These are phyloP conservation scores for Pyrenophora seminiperda DNA, from an alignment of 2,329 filamentous ascomycete species.

Conservation along the genomic window DNA sequence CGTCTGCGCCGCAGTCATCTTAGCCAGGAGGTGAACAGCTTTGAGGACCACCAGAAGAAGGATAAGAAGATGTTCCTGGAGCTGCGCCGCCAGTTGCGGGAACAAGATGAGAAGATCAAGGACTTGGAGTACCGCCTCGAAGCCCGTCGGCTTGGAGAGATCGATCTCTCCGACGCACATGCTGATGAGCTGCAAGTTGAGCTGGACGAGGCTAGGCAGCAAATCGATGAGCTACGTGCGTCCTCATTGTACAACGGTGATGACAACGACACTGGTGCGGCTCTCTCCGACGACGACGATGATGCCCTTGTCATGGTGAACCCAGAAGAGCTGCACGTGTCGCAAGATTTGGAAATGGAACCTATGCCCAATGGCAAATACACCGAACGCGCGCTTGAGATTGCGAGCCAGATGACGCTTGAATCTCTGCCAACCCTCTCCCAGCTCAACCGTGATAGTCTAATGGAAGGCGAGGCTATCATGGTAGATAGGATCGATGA, in stretches of 20 bases:
- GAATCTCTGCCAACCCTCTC: slow-evolving; percentile 32
- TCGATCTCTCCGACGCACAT: slow-evolving; percentile 46
- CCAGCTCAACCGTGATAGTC: slow-evolving; percentile 34
- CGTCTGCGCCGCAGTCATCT: slow-evolving; percentile 50
- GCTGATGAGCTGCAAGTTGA: slow-evolving; percentile 42
- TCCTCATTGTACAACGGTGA: slow-evolving; percentile 40
- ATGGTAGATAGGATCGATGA: slow-evolving; percentile 41
- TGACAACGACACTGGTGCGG: slow-evolving; percentile 25
- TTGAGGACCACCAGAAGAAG: slow-evolving; percentile 46
- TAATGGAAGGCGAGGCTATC: slow-evolving; percentile 29
- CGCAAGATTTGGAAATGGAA: slow-evolving; percentile 37
- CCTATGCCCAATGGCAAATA: slow-evolving; percentile 35
- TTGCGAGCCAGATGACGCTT: slow-evolving; percentile 39
- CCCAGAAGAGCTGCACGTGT: slow-evolving; percentile 40
- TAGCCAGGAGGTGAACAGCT: slow-evolving; percentile 49
- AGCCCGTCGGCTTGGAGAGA: slow-evolving; percentile 44
- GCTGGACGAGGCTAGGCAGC: slow-evolving; percentile 41
- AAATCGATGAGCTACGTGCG: slow-evolving; percentile 44
- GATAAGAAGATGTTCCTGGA: slow-evolving; percentile 47
- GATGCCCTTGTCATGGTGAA: slow-evolving; percentile 41
- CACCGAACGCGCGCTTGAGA: slow-evolving; percentile 34
- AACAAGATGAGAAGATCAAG: slow-evolving; percentile 44
- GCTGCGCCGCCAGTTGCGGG: slow-evolving; percentile 45
- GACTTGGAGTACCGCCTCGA: slow-evolving; percentile 48
- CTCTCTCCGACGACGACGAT: slow-evolving; percentile 38